Percentiles rank a stretch among this genome's conserved stretches.
These are phyloP conservation scores for Lasiosphaeriaceae sp. DNA, from an alignment of 495 filamentous ascomycete genomes.

Conservation along the genomic window DNA sequence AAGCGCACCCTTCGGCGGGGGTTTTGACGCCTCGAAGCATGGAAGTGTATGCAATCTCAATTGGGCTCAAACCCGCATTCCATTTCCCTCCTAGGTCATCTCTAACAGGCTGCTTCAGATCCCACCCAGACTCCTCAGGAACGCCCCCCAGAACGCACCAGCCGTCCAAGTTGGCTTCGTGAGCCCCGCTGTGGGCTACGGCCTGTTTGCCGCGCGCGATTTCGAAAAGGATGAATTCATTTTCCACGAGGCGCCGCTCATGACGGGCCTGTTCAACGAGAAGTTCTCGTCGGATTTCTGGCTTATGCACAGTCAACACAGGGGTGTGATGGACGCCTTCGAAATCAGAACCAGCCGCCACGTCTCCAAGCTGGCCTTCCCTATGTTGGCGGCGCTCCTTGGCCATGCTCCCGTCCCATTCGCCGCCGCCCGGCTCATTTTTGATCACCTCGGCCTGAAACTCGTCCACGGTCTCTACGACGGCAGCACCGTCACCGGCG, in stretches of 20 bases:
- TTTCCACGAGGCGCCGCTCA: constrained; percentile 24
- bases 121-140: too few species aligned
- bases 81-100: too few species aligned
- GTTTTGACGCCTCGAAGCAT: too few species aligned
- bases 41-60: too few species aligned
- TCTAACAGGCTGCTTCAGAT: too few species aligned
- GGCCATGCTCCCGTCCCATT: constrained; percentile 4
- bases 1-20: too few species aligned
- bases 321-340: constrained; percentile 1
- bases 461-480: constrained; percentile 18
- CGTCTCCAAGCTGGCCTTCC: constrained; percentile 12
- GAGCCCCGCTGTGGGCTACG: constrained; percentile 20
- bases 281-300: constrained; percentile 7
- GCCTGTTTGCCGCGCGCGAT: constrained; percentile 27
- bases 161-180: constrained; percentile 22
- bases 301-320: constrained; percentile 11
- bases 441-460: constrained; percentile 9
- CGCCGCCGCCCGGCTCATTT: neutral
- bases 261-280: constrained; percentile 23
- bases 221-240: constrained; percentile 22
- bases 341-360: neutral
- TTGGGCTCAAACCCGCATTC: too few species aligned
- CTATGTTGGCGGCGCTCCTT: constrained; percentile 10
- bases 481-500: constrained; percentile 10
- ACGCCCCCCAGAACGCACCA: neutral